phyloP scores from a whole-genome alignment of 345 rosid species.

The Acer campestre region DNA sequence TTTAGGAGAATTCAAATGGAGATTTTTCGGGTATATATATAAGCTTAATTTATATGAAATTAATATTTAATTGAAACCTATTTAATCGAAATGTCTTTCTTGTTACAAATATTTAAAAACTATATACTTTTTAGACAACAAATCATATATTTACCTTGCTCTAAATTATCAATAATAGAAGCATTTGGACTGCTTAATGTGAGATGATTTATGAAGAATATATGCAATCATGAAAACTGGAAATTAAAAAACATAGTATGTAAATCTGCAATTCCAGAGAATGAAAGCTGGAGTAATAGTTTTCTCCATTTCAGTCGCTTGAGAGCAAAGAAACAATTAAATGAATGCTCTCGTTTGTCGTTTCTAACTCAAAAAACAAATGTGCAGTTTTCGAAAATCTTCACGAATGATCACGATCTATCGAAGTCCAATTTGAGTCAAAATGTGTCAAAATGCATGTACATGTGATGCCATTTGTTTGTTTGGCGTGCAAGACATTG shows the following conservation, averaged over 20 bases:
- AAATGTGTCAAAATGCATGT: constrained; percentile 8
- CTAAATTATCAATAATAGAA: too few species aligned
- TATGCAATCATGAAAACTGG: too few species aligned
- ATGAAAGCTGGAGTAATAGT: constrained; percentile 21
- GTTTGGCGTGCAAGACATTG: constrained; percentile 8
- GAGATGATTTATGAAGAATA: too few species aligned
- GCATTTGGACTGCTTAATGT: too few species aligned
- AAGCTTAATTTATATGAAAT: too few species aligned
- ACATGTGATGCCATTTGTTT: constrained; percentile 1
- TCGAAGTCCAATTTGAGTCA: constrained; percentile 28
- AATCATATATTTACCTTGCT: too few species aligned
- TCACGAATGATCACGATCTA: constrained; percentile 22
- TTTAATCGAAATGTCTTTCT: too few species aligned
- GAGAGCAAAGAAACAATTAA: constrained; percentile 32
- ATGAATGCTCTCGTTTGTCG: constrained; percentile 7
- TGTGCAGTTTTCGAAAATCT: constrained; percentile 22
- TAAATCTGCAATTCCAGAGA: constrained; percentile 1
- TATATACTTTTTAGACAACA: too few species aligned
- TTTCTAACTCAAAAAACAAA: constrained; percentile 39
- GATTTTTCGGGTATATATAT: too few species aligned
- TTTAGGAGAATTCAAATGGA: too few species aligned
- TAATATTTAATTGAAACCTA: too few species aligned
- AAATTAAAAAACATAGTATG: neutral
- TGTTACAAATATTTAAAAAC: too few species aligned
- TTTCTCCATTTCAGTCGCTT: constrained; percentile 16